phyloP scores from a whole-genome alignment of 73 alveolate genomes.

The Uronychia setigera region DNA sequence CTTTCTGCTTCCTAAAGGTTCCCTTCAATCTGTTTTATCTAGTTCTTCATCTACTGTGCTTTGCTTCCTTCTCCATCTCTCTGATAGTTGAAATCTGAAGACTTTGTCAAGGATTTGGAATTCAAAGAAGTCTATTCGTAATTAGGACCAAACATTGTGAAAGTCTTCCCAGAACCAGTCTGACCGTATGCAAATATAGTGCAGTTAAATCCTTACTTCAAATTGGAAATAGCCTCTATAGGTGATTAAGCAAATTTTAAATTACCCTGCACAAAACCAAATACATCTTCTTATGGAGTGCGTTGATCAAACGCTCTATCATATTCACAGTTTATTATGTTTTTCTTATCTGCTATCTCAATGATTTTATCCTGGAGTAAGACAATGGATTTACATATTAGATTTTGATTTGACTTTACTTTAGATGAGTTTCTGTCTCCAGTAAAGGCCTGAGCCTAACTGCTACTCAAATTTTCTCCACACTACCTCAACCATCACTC shows the following conservation, averaged over 20 bases:
- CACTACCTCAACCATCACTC: constrained; percentile 4
- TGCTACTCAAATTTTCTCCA: background rate
- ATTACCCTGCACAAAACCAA: constrained; percentile 21
- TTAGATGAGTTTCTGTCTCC: background rate
- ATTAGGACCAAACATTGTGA: constrained; percentile 54
- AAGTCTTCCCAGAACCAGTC: constrained; percentile 65
- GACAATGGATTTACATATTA: background rate
- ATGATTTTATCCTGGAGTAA: constrained; percentile 1
- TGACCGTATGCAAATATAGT: constrained; percentile 61
- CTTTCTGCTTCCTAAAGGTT: background rate
- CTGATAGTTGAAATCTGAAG: background rate
- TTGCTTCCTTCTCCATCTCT: constrained; percentile 9
- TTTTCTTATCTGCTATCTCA: constrained; percentile 14
- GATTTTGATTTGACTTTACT: background rate
- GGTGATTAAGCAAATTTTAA: constrained; percentile 11
- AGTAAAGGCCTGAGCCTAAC: background rate
- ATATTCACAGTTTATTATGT: constrained; percentile 12
- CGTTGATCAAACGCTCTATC: constrained; percentile 25
- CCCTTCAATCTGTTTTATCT: background rate
- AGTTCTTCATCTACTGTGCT: background rate
- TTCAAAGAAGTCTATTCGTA: background rate
- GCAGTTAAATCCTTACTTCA: constrained; percentile 38
- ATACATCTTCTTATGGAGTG: constrained; percentile 19
- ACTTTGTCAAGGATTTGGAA: background rate
- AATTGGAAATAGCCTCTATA: constrained; percentile 16